phyloP scores from a whole-genome alignment of 1,284 basidiomycete genomes.

The Tremellales sp. region DNA sequence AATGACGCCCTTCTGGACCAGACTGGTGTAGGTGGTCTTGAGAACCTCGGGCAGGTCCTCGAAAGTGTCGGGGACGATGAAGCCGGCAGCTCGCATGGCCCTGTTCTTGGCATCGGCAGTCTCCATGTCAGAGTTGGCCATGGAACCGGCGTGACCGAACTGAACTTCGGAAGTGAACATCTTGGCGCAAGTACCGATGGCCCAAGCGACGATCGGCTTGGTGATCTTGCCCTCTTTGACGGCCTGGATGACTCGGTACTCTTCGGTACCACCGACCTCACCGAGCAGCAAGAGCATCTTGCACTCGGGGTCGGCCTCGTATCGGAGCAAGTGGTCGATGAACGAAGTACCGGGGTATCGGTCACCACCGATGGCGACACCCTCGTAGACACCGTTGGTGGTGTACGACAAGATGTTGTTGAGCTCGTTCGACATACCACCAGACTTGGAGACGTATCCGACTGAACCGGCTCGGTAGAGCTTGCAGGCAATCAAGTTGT shows the following conservation, averaged over 20 bases:
- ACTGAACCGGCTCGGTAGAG: slow-evolving; percentile 97
- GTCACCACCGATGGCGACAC: slow-evolving; percentile 99
- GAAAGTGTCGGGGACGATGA: slow-evolving; percentile 96
- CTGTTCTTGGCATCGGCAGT: slow-evolving; percentile 97
- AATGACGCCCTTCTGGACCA: slow-evolving; percentile 70
- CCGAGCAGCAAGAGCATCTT: slow-evolving; percentile 98
- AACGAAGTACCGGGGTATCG: slow-evolving; percentile 98
- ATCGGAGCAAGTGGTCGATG: slow-evolving; percentile 97
- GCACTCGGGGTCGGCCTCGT: slow-evolving; percentile 95
- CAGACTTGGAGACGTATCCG: slow-evolving; percentile 98
- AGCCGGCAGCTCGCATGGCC: slow-evolving; percentile 91
- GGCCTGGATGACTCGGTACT: slow-evolving; percentile 98
- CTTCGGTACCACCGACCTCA: slow-evolving; percentile 98
- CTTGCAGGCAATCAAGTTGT: slow-evolving; percentile 98
- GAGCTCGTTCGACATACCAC: slow-evolving; percentile 99
- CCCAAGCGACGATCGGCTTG: slow-evolving; percentile 99
- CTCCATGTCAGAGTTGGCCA: slow-evolving; percentile 97
- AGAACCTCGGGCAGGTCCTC: slow-evolving; percentile 87
- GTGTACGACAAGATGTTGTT: slow-evolving; percentile 98
- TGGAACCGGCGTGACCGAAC: slow-evolving; percentile 96
- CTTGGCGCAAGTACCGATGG: slow-evolving; percentile 99
- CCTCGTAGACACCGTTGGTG: slow-evolving; percentile 99
- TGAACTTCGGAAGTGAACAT: slow-evolving; percentile 99
- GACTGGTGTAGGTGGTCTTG: slow-evolving; percentile 76
- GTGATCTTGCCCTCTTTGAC: slow-evolving; percentile 91